Percentiles rank a stretch among this genome's conserved stretches.
These are phyloP conservation scores for Zea luxurians DNA, from an alignment of 176 grass and related monocot species.

Conservation along the genomic window DNA sequence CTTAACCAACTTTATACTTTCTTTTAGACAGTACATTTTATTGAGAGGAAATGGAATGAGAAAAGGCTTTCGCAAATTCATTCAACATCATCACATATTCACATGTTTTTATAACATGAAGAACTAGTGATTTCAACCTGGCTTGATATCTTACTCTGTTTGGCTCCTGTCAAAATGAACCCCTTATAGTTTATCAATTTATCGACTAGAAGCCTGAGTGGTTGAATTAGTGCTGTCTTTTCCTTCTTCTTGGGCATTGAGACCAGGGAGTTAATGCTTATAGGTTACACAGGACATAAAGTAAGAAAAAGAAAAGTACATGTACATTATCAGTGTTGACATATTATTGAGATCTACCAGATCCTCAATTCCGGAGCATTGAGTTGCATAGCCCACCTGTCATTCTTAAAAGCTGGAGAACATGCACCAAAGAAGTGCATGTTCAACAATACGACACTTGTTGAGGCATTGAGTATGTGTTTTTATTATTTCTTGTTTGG, in stretches of 20 bases:
- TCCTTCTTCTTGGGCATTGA: not conserved
- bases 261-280: not conserved
- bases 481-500: not conserved
- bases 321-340: constrained; percentile 1
- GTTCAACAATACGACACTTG: not conserved
- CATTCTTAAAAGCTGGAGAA: not conserved
- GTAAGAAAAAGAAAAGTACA: constrained; percentile 5
- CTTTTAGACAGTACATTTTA: not conserved
- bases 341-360: not conserved
- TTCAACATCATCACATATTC: not conserved
- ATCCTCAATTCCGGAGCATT: not conserved
- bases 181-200: not conserved
- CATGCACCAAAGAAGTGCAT: not conserved
- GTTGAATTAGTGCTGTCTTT: constrained; percentile 9
- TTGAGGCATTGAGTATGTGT: not conserved
- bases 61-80: not conserved
- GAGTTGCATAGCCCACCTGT: constrained; percentile 4
- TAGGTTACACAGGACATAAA: not conserved
- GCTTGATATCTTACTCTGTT: constrained; percentile 13
- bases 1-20: not conserved
- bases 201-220: not conserved
- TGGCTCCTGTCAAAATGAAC: not conserved
- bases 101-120: not conserved
- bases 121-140: not conserved
- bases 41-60: constrained; percentile 6